These are phyloP conservation scores for Fusarium ambrosium DNA, from an alignment of 2,329 filamentous ascomycete species.

Conservation along the genomic window DNA sequence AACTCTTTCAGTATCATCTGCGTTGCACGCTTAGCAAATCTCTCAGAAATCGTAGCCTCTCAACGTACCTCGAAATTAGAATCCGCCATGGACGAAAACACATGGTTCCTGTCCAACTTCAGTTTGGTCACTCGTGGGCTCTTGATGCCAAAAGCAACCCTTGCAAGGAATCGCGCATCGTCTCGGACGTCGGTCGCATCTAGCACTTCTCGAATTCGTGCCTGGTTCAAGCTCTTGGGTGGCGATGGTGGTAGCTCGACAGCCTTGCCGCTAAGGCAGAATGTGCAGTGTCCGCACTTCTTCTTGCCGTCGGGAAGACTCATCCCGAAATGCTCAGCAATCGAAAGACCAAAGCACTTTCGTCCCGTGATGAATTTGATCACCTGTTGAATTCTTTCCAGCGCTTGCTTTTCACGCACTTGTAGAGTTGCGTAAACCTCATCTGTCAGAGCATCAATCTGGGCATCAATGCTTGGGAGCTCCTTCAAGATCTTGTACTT, in stretches of 20 bases:
- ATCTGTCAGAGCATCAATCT: conserved; percentile 60
- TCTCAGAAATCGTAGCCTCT: neutral
- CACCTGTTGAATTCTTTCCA: conserved; percentile 64
- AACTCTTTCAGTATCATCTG: conserved; percentile 42
- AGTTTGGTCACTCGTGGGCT: conserved; percentile 67
- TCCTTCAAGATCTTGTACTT: conserved; percentile 64
- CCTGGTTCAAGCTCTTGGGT: conserved; percentile 54
- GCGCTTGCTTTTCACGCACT: conserved; percentile 64
- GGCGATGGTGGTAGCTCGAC: conserved; percentile 57
- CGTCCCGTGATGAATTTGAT: conserved; percentile 65
- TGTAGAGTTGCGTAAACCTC: conserved; percentile 65
- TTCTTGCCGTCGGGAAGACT: conserved; percentile 56
- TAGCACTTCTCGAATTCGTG: conserved; percentile 60
- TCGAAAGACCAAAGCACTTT: conserved; percentile 64
- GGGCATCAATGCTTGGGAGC: conserved; percentile 58
- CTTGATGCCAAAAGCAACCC: conserved; percentile 72
- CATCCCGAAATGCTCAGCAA: conserved; percentile 72
- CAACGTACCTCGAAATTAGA: conserved; percentile 64
- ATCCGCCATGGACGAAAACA: conserved; percentile 68
- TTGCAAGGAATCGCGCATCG: conserved; percentile 70
- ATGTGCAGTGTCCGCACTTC: conserved; percentile 69
- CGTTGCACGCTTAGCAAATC: conserved; percentile 2
- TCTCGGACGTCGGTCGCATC: conserved; percentile 61
- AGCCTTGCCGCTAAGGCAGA: conserved; percentile 47
- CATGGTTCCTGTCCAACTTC: conserved; percentile 58